Evolutionary conservation across 1,139 yeast species (phyloP).

Genomic region (Zygoascus sp.): DNA sequence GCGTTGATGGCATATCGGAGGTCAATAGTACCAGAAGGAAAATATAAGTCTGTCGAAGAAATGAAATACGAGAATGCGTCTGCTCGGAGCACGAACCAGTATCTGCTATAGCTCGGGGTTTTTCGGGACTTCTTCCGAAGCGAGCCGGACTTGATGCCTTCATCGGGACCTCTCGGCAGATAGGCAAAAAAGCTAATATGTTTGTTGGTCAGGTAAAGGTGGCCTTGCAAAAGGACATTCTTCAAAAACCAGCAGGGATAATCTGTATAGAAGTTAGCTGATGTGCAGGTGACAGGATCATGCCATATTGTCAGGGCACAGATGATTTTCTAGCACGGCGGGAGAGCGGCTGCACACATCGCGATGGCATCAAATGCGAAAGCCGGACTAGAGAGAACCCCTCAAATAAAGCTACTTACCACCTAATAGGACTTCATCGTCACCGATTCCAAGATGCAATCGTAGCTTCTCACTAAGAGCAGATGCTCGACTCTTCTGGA

Average conservation of each 20-base stretch:
- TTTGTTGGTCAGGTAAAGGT: conserved; percentile 62
- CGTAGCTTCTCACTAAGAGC: conserved; percentile 29
- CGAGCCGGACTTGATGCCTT: conserved; percentile 44
- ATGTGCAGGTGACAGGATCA: too few species aligned
- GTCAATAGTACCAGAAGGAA: conserved; percentile 75
- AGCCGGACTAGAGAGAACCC: too few species aligned
- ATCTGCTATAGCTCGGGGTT: conserved; percentile 38
- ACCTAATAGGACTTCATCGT: conserved; percentile 28
- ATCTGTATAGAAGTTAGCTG: conserved; percentile 26
- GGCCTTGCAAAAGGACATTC: conserved; percentile 84
- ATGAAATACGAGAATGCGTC: conserved; percentile 66
- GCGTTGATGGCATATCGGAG: conserved; percentile 59
- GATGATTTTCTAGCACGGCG: too few species aligned
- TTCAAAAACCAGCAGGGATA: conserved; percentile 75
- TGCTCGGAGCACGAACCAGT: conserved; percentile 75
- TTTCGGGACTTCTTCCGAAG: conserved; percentile 34
- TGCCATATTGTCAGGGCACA: too few species aligned
- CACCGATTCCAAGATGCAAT: conserved; percentile 26
- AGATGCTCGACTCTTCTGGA: conserved; percentile 21
- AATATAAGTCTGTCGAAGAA: conserved; percentile 72
- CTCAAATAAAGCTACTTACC: conserved; percentile 21
- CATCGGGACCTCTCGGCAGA: conserved; percentile 51
- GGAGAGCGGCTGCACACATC: too few species aligned
- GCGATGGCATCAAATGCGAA: too few species aligned
- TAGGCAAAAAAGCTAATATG: conserved; percentile 74